Base-by-base conservation (phyloP, 1,284 basidiomycete species). In the Microbotryum violaceum region DNA sequence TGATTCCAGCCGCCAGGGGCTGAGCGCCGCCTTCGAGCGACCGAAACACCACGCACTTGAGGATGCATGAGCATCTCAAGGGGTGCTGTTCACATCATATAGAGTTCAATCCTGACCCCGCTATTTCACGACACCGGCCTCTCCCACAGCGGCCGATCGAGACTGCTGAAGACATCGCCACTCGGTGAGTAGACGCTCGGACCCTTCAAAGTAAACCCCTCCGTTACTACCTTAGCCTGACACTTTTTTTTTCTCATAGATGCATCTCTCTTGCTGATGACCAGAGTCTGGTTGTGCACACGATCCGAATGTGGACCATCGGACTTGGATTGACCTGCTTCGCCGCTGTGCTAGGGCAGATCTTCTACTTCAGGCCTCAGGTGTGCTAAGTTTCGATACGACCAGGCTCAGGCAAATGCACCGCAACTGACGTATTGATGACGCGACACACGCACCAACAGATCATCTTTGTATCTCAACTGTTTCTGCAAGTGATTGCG, bases 371-470 rank as follows among this genome's bases (percentile, higher is more conserved):
- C 49, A 20, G 56, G 18, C 56, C 56, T 23, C 56, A 57, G 37
- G 50, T 46, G 23, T 21, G 54, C 27, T 57, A 18, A 12, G 49
- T 54, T 10, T 54, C 56, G 14, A 21, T 21, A 33, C 51, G 27
- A 29, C 27, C 27, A n/a, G 29, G 1, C 18, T 49, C 44, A 59
- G 81, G 70, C 81, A 61, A 20, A 60, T 37, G 46, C 60, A 42
- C 8, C 12, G 58, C 27, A 23, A 61, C 23, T 64, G 53, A 47
- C 47, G 44, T 54, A 67, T 61, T 65, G 79, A 80, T 61, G 82
- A 31, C 86, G 69, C 82, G 85, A 72, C 81, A 82, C 0, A 81
- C 82, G 31, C 82, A 85, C 25, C 68, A 65, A 4, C 63, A 67
- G 27, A 67, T 66, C 25, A 61, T 69, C 45, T 67, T 62, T 56